phyloP scores from a whole-genome alignment of 192 early-diverging fungal genomes.

The Chytriomyces sp. region DNA sequence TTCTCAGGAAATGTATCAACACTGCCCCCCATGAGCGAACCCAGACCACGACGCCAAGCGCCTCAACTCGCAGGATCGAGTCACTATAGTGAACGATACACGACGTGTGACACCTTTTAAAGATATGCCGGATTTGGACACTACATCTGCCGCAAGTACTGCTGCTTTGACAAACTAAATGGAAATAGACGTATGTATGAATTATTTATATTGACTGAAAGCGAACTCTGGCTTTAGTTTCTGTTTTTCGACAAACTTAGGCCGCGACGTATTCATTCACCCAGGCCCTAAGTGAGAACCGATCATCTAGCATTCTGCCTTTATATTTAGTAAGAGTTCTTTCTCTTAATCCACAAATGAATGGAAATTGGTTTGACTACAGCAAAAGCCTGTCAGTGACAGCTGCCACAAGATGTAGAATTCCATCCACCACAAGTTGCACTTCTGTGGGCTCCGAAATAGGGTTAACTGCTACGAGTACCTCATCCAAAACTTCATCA shows the following conservation, averaged over 20 bases:
- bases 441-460: constrained; percentile 11
- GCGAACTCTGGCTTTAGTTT: no score
- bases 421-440: background rate
- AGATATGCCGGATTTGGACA: constrained; percentile 16
- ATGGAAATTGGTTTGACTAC: constrained; percentile 14
- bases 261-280: no score
- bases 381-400: background rate
- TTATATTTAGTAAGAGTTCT: background rate
- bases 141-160: background rate
- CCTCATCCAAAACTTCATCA: background rate
- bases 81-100: constrained; percentile 21
- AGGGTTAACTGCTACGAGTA: background rate
- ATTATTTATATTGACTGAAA: no score
- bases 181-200: background rate
- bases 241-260: no score
- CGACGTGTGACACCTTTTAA: constrained; percentile 21
- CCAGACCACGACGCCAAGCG: constrained; percentile 12
- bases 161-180: constrained; percentile 3
- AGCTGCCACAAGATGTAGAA: background rate
- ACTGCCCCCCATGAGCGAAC: background rate
- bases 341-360: background rate
- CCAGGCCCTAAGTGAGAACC: no score
- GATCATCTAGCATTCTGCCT: no score
- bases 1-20: background rate
- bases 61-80: constrained; percentile 7